A percentile compares a stretch with the other conserved stretches of the same genome.
phyloP scores from a whole-genome alignment of 352 stramenopile species.

The Blastocystis sp. region DNA sequence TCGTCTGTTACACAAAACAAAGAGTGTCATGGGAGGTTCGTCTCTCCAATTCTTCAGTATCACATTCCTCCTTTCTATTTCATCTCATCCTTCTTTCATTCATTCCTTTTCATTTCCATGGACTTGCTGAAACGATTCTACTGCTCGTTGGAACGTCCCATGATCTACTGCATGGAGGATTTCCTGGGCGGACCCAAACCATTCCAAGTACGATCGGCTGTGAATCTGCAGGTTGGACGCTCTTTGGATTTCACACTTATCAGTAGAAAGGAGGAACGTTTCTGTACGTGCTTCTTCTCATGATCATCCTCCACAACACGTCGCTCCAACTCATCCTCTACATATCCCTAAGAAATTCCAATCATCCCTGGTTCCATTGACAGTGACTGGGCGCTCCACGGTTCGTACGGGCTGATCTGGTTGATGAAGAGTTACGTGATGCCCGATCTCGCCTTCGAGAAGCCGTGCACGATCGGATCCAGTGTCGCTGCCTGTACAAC shows the following conservation, averaged over 20 bases:
- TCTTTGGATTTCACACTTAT: not conserved
- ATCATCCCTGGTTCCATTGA: not conserved
- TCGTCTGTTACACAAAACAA: not conserved
- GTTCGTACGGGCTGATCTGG: conserved; percentile 48
- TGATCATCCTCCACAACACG: conserved; percentile 32
- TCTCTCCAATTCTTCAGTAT: not conserved
- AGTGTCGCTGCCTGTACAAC: not conserved
- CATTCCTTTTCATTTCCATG: not conserved
- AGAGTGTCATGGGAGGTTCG: not conserved
- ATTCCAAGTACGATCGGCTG: not conserved
- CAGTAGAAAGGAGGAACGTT: conserved; percentile 44
- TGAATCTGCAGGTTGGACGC: conserved; percentile 1
- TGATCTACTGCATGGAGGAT: conserved; percentile 37
- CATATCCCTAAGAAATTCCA: not conserved
- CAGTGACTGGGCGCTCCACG: conserved; percentile 11
- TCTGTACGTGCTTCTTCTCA: conserved; percentile 29
- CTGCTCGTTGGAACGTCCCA: not conserved
- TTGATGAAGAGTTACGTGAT: conserved; percentile 29
- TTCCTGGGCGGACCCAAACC: not conserved
- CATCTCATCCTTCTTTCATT: not conserved
- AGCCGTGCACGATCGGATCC: conserved; percentile 22
- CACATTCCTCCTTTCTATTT: not conserved
- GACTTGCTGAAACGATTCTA: not conserved
- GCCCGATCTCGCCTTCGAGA: conserved; percentile 32
- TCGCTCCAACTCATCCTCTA: conserved; percentile 10